Base-by-base conservation (phyloP, 164 flowering plant species). In the Brasenia schreberi region DNA sequence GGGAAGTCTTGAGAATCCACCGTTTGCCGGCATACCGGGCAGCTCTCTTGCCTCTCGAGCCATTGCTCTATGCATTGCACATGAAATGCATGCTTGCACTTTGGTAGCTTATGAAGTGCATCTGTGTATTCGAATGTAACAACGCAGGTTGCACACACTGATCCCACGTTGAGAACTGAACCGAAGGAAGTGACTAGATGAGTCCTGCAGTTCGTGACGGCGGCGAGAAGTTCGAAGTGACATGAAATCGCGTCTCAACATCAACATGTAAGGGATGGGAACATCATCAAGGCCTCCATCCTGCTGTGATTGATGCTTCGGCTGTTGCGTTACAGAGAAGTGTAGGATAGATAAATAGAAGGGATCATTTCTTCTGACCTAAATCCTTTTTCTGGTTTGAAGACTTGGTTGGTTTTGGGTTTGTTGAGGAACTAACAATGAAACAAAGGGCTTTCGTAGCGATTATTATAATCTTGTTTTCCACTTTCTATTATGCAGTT, bases 1-100 rank as follows among this genome's bases (percentile, higher is more conserved):
- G 53, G 5, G 53, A 45, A 45, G 12, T 45, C 61, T 67, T 19
- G 43, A 0, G 85, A 82, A 69, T 78, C 80, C 0, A 80, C 83
- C 65, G 11, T 71, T 42, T 78, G 67, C 3, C 87, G 79, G 66
- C 90, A 85, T 45, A 79, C 18, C 0, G 87, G 86, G 68, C 89
- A 85, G 0, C 79, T 79, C 0, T 77, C 67, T 63, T 78, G 78
- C 16, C 78, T 70, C 18, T 45, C 61, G n/a, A 85, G 68, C 90
- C 90, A 85, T 75, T 66, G 69, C 60, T 81, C 86, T 2, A 83
- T 68, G 63, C 90, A 85, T 66, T 78, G 79, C 0, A 23, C 74
- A 64, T 85, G 87, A 64, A 85, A 85, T 39, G 63, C 61, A 65
- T 85, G 90, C 59, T 72, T 75, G 58, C 90, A 83, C 11, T 78